These are phyloP conservation scores for Epichloe uncinata DNA, from an alignment of 2,329 filamentous ascomycete species.

Conservation along the genomic window DNA sequence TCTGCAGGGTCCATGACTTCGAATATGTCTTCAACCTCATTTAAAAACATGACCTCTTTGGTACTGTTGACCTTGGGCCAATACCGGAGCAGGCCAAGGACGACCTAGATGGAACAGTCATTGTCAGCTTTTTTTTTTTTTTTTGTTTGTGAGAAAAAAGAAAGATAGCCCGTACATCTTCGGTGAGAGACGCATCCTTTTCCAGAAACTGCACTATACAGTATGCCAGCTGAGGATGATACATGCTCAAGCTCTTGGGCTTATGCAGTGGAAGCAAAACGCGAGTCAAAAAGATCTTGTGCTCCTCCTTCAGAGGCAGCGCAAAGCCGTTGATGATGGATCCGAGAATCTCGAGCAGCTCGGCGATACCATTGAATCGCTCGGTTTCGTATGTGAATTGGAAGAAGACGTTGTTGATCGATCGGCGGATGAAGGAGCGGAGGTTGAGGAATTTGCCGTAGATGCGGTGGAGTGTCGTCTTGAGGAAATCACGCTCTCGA, in stretches of 20 bases:
- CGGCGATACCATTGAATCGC: conserved; percentile 94
- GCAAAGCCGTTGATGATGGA: conserved; percentile 99
- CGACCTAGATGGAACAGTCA: conserved; percentile 45
- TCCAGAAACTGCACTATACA: conserved; percentile 98
- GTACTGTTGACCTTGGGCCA: conserved; percentile 99
- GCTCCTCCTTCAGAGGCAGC: conserved; percentile 90
- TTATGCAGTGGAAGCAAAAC: conserved; percentile 93
- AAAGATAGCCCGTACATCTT: conserved; percentile 50
- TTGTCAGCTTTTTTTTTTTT: background rate
- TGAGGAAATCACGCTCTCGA: conserved; percentile 89
- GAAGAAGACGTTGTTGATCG: conserved; percentile 99
- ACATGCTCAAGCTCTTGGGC: conserved; percentile 99
- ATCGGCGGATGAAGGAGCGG: conserved; percentile 90
- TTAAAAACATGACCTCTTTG: conserved; percentile 99
- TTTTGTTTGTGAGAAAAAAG: no score
- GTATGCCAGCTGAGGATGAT: conserved; percentile 94
- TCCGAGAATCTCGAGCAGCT: conserved; percentile 88
- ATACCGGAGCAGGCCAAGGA: conserved; percentile 85
- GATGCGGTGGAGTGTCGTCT: conserved; percentile 94
- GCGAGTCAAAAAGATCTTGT: conserved; percentile 96
- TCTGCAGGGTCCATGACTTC: conserved; percentile 99
- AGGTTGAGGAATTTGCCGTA: conserved; percentile 98
- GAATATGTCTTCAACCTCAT: conserved; percentile 98
- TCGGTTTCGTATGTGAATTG: conserved; percentile 99
- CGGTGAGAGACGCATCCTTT: conserved; percentile 91